phyloP scores from a whole-genome alignment of 1,284 basidiomycete genomes.

The Rhodotorula sp. region DNA sequence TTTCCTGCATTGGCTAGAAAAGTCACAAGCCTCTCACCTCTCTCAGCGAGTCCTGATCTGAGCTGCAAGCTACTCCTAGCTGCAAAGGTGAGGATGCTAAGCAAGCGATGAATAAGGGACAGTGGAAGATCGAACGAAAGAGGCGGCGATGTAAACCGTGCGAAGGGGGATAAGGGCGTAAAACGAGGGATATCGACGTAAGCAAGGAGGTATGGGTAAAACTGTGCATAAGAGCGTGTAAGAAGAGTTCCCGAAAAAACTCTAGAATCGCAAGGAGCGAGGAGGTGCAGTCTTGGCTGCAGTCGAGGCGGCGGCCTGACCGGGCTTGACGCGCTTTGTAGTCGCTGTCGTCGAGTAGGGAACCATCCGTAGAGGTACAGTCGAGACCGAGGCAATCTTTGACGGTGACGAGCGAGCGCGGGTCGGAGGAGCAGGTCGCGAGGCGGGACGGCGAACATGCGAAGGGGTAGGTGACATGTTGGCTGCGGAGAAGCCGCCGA shows the following conservation, averaged over 20 bases:
- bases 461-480: background rate
- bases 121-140: background rate
- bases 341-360: conserved; percentile 21
- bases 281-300: background rate
- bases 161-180: background rate
- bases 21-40: background rate
- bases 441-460: background rate
- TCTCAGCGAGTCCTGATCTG: no score
- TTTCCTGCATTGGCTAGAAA: background rate
- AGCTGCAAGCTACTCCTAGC: no score
- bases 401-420: conserved; percentile 15
- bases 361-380: background rate
- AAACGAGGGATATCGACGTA: background rate
- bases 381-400: conserved; percentile 1
- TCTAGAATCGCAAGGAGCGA: conserved; percentile 15
- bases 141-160: background rate
- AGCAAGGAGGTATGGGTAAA: background rate
- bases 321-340: conserved; percentile 23
- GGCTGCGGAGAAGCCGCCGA: conserved; percentile 27
- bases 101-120: background rate
- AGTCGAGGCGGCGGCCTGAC: background rate
- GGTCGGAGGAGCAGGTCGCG: background rate
- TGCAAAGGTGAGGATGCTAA: background rate
- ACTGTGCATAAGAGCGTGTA: background rate
- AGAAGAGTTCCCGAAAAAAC: no score